Percentiles rank a stretch among this genome's conserved stretches.
Evolutionary conservation across 495 filamentous ascomycete genomes (phyloP).

Genomic region (Hypoxylon perforatum): DNA sequence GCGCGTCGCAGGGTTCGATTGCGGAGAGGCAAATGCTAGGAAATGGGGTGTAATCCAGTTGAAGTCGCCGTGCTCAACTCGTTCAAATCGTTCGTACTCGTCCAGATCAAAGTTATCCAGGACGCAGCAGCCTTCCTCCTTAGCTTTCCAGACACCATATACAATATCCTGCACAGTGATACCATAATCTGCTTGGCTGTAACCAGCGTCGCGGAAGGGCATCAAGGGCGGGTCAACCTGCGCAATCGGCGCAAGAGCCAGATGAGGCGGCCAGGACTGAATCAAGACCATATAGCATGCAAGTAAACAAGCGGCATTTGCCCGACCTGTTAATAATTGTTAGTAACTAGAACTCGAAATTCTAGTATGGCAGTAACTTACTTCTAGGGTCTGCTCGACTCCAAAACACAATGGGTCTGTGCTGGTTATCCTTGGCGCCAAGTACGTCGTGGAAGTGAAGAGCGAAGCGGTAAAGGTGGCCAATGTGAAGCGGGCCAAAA

Average conservation of each 20-base stretch:
- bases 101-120: conserved; percentile 91
- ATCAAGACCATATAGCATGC: conserved; percentile 99
- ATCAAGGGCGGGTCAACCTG: conserved; percentile 97
- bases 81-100: conserved; percentile 96
- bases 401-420: conserved; percentile 91
- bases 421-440: conserved; percentile 81
- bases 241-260: conserved; percentile 95
- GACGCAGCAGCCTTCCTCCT: conserved; percentile 89
- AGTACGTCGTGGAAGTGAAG: conserved; percentile 94
- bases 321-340: conserved; percentile 67
- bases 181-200: conserved; percentile 96
- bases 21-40: conserved; percentile 95
- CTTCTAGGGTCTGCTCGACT: conserved; percentile 91
- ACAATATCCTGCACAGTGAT: conserved; percentile 96
- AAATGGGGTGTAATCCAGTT: conserved; percentile 98
- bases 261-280: conserved; percentile 96
- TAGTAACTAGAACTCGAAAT: conserved; percentile 14
- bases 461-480: conserved; percentile 95
- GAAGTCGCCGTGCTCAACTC: conserved; percentile 99
- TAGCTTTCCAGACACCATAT: conserved; percentile 98
- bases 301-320: conserved; percentile 95
- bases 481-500: conserved; percentile 97
- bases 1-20: conserved; percentile 77
- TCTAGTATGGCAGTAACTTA: conserved; percentile 51
- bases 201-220: conserved; percentile 98